Evolutionary conservation across 2,329 filamentous ascomycete species (phyloP), one percentile per base, ranked within the genome.

Genomic region (Colletotrichum coccodes): DNA sequence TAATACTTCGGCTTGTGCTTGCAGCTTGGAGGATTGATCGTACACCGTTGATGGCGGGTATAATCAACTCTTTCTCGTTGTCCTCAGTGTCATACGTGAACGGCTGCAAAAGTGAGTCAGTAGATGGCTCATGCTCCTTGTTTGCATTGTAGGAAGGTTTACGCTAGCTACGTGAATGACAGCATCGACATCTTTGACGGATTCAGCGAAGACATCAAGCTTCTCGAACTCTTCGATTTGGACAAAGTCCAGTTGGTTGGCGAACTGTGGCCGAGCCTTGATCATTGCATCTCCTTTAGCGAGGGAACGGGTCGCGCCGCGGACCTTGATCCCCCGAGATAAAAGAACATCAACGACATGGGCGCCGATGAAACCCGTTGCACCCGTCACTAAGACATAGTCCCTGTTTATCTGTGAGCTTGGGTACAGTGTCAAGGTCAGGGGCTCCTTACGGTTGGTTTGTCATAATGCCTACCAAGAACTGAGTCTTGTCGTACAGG

Each of bases 91-190:
- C 73, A 64, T 84, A 84, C 2, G 79, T 83, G 61, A 84, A 81
- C 1, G 82, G 83, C 82, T 83, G 32, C 11, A 14, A 2, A 12
- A 16, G 18, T 28, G 23, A 34, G n/a, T 12, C 23, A 28, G 7
- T 9, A 18, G n/a, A 56, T 1, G 34, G 12, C 11, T 30, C 60
- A 12, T 18, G n/a, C n/a, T 11, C 3, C 1, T 11, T 12, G 4
- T n/a, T 9, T 4, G 18, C 1, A 14, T 2, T 4, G 16, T n/a
- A 16, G 40, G 9, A 6, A 23, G 6, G 74, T 79, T 49, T 72
- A 82, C 81, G 64, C 81, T 85, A 6, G 84, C 83, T 1, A 81
- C 77, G 53, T 85, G 83, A 18, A 85, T 79, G 0, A 85, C 76
- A 0, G 75, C 81, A 21, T 84, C 81, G 2, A 85, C 76, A 1